phyloP scores from a whole-genome alignment of 2,329 filamentous ascomycete species.

The Microdochium nivale region DNA sequence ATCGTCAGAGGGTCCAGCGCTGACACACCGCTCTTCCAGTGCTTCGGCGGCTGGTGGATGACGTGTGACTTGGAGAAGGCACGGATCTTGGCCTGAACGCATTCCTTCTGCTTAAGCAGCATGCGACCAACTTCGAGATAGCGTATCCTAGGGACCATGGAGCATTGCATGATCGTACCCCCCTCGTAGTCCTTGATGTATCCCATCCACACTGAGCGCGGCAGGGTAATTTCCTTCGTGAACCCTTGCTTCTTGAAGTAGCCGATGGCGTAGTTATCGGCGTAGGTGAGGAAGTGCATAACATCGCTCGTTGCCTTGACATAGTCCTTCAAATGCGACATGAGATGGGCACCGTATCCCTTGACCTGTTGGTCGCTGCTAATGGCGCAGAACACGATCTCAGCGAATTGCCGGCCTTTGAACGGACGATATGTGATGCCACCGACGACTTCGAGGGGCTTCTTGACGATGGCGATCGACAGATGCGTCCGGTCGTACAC shows the following conservation, averaged over 20 bases:
- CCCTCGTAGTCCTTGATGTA: slow-evolving; percentile 99
- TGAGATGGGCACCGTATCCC: slow-evolving; percentile 93
- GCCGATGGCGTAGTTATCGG: slow-evolving; percentile 96
- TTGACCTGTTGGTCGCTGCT: slow-evolving; percentile 98
- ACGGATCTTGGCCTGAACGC: slow-evolving; percentile 88
- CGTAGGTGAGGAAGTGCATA: slow-evolving; percentile 98
- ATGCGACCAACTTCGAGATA: slow-evolving; percentile 91
- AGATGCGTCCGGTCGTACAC: slow-evolving; percentile 96
- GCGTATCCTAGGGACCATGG: slow-evolving; percentile 88
- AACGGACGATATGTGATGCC: slow-evolving; percentile 97
- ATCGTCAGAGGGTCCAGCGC: slow-evolving; percentile 81
- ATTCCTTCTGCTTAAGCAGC: slow-evolving; percentile 95
- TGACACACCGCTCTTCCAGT: slow-evolving; percentile 70
- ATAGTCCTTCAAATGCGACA: slow-evolving; percentile 97
- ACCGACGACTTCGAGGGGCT: slow-evolving; percentile 88
- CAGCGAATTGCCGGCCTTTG: slow-evolving; percentile 83
- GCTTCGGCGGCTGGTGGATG: slow-evolving; percentile 73
- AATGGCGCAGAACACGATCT: slow-evolving; percentile 98
- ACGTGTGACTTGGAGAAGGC: slow-evolving; percentile 84
- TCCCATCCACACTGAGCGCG: slow-evolving; percentile 91
- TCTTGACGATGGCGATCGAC: slow-evolving; percentile 95
- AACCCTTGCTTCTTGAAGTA: slow-evolving; percentile 99
- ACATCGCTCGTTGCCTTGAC: slow-evolving; percentile 94
- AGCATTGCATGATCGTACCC: slow-evolving; percentile 98
- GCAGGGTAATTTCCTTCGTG: slow-evolving; percentile 94